phyloP scores from a whole-genome alignment of 2,329 filamentous ascomycete species.

The Fusarium paranaense region DNA sequence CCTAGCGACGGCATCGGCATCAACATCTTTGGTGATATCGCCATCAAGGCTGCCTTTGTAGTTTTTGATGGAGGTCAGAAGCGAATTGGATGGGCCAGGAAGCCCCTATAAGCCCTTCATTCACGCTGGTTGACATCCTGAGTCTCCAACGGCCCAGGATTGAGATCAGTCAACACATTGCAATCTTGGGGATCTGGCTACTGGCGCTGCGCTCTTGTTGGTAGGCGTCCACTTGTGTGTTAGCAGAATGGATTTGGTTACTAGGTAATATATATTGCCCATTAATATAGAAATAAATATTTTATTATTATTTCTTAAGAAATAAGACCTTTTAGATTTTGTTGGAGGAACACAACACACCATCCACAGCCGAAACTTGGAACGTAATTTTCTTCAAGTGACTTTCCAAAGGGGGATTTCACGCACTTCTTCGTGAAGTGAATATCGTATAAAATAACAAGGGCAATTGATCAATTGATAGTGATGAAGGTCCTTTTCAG shows the following conservation, averaged over 20 bases:
- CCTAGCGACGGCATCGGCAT: conserved; percentile 56
- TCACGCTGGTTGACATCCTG: neutral
- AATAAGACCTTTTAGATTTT: too few relatives aligned
- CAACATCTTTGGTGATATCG: conserved; percentile 73
- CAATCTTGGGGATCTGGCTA: neutral
- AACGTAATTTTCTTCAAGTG: too few relatives aligned
- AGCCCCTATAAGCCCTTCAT: neutral
- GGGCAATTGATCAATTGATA: too few relatives aligned
- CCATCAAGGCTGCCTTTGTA: conserved; percentile 71
- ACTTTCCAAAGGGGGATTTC: too few relatives aligned
- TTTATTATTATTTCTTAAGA: too few relatives aligned
- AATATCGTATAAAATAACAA: too few relatives aligned
- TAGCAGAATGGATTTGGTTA: neutral
- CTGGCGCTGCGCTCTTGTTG: neutral
- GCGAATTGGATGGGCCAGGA: conserved; percentile 39
- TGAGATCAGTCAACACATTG: neutral
- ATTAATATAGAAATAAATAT: too few relatives aligned
- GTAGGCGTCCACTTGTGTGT: neutral
- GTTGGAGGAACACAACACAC: too few relatives aligned
- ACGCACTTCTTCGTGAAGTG: too few relatives aligned
- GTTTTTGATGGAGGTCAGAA: conserved; percentile 61
- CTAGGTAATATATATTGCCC: neutral
- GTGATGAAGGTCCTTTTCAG: too few relatives aligned
- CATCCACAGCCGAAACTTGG: too few relatives aligned
- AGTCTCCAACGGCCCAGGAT: neutral